Conservation (phyloP, 345 rosid genomes). For the Citrus reticulata region DNA sequence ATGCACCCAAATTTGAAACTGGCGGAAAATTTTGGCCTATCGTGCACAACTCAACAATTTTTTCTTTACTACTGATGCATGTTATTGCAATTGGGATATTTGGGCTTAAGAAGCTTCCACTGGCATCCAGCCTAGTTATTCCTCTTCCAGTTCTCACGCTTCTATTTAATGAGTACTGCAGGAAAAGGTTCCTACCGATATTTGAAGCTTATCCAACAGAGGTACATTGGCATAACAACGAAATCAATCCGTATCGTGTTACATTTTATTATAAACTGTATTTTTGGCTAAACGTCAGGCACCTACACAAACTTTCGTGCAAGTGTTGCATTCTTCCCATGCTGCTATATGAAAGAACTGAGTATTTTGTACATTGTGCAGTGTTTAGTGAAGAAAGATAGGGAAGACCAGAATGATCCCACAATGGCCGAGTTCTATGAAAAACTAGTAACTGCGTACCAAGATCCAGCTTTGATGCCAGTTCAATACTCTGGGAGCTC, state of each 20-base stretch:
- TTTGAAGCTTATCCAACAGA: slow-evolving; percentile 70
- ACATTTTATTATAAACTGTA: not conserved
- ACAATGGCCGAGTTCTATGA: slow-evolving; percentile 55
- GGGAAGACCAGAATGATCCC: slow-evolving; percentile 53
- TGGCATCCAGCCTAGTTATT: slow-evolving; percentile 63
- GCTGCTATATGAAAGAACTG: not conserved
- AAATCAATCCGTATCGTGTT: not conserved
- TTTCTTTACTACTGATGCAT: slow-evolving; percentile 83
- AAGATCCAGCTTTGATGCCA: slow-evolving; percentile 64
- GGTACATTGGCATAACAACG: slow-evolving; percentile 37
- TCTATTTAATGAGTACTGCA: slow-evolving; percentile 72
- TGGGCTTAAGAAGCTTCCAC: slow-evolving; percentile 71
- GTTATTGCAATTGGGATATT: slow-evolving; percentile 80
- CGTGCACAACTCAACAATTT: slow-evolving; percentile 66
- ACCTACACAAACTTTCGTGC: not conserved
- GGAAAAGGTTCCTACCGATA: slow-evolving; percentile 63
- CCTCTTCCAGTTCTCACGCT: slow-evolving; percentile 84
- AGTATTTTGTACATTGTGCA: slow-evolving; percentile 31
- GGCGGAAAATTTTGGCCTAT: slow-evolving; percentile 81
- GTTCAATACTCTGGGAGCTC: slow-evolving; percentile 34
- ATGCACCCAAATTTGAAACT: slow-evolving; percentile 70
- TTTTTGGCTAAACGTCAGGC: not conserved
- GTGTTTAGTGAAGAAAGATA: slow-evolving; percentile 81
- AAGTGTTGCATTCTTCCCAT: not conserved
- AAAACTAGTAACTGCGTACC: slow-evolving; percentile 54